Evolutionary conservation across 257 asterid species (phyloP), one percentile per base, ranked within the genome.

Genomic region (Perilla frutescens): DNA sequence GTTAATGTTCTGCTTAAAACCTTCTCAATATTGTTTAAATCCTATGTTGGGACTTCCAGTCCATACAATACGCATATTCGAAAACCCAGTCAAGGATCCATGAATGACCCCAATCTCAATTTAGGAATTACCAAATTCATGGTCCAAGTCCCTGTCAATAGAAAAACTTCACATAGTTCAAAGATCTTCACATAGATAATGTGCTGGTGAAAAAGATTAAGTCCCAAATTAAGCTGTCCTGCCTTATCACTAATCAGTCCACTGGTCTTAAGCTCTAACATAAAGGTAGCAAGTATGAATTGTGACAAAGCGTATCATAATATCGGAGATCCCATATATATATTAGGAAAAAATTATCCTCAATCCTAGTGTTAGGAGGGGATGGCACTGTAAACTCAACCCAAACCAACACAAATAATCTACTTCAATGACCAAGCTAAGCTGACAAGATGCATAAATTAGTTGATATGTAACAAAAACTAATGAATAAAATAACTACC

Each of bases 401-500:
- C 56, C 34, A 70, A 64, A 31, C 47, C 7, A 49, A 29, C 4
- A 26, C 26, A 39, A 45, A n/a, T 44, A 13, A 64, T 58, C 57
- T 13, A 29, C 48, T 51, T 32, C 60, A 36, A 64, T 48, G 49
- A 55, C 26, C 73, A 62, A 68, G 47, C 60, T 66, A 68, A 51
- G 66, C 70, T 15, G 55, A 47, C n/a, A 48, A 55, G 66, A 70
- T 26, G 43, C 70, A 55, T 8, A 47, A 72, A 67, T 39, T 53
- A 70, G 49, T 75, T 62, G 49, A 14, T 26, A 26, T 57, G 56
- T 20, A 73, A 60, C 44, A 71, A 41, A 29, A 77, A 49, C 63
- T 62, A 53, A 49, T 51, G 26, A 59, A 77, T 37, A 68, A 55
- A 44, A 50, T 65, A 59, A 75, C 82, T 70, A 90, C 99, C 96